These are phyloP conservation scores for Aspergillus ibericus DNA, from an alignment of 2,329 filamentous ascomycete genomes.

Conservation along the genomic window DNA sequence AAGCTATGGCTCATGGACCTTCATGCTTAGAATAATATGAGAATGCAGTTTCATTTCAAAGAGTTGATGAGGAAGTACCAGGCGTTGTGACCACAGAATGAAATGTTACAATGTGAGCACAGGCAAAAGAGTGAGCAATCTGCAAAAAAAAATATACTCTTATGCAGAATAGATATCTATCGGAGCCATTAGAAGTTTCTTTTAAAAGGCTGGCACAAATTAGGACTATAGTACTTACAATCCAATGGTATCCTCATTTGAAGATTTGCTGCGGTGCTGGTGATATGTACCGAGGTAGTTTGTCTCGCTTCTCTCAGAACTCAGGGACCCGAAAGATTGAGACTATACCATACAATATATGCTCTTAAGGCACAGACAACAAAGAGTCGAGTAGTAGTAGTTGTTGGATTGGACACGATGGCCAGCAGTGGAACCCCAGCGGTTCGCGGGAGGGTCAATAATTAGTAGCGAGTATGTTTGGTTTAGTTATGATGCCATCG, in stretches of 20 bases:
- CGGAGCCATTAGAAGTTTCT: background rate
- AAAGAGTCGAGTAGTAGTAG: background rate
- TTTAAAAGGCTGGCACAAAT: background rate
- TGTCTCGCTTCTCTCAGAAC: background rate
- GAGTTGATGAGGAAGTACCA: background rate
- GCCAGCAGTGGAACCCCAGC: constrained; percentile 2
- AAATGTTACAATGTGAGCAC: background rate
- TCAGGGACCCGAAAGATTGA: background rate
- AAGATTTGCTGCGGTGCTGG: background rate
- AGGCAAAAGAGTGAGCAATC: background rate
- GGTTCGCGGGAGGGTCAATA: background rate
- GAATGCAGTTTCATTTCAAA: constrained; percentile 11
- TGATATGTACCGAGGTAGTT: background rate
- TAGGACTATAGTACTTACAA: background rate
- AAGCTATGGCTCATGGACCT: background rate
- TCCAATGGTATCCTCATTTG: background rate
- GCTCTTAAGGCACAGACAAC: background rate
- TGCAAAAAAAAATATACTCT: background rate
- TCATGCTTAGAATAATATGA: constrained; percentile 12
- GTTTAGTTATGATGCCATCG: constrained; percentile 8
- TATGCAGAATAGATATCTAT: background rate
- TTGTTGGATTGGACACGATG: background rate
- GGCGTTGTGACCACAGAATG: constrained; percentile 2
- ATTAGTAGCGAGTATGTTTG: constrained; percentile 1
- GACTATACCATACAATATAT: background rate